phyloP scores from a whole-genome alignment of 1,284 basidiomycete species.

The Cryptococcus sp. region DNA sequence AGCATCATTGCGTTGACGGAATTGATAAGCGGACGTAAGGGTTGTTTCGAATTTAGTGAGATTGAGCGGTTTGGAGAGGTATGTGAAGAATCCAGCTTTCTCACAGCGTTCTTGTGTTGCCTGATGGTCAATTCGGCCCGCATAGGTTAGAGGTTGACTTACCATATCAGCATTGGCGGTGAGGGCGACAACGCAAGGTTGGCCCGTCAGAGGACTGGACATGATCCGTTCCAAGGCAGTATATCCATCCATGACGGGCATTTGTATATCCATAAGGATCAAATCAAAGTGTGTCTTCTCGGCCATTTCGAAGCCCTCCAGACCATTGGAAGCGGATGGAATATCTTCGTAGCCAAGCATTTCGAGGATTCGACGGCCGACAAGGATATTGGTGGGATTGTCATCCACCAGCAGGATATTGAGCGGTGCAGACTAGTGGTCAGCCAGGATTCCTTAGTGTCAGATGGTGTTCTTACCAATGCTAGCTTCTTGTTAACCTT shows the following conservation, averaged over 20 bases:
- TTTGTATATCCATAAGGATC: slow-evolving; percentile 43
- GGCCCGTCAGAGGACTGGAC: slow-evolving; percentile 26
- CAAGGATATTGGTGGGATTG: slow-evolving; percentile 39
- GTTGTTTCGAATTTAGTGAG: slow-evolving; percentile 23
- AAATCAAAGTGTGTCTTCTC: slow-evolving; percentile 36
- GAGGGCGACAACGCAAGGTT: slow-evolving; percentile 38
- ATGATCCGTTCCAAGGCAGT: slow-evolving; percentile 26
- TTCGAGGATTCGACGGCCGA: slow-evolving; percentile 36
- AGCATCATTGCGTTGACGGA: not conserved
- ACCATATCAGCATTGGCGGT: slow-evolving; percentile 43
- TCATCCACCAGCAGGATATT: slow-evolving; percentile 45
- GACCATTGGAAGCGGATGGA: slow-evolving; percentile 33
- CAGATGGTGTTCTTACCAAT: slow-evolving; percentile 5
- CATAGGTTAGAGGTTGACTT: slow-evolving; percentile 4
- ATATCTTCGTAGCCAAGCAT: slow-evolving; percentile 41
- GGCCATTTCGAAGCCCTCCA: slow-evolving; percentile 34
- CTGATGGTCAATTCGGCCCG: slow-evolving; percentile 6
- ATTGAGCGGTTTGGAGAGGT: slow-evolving; percentile 40
- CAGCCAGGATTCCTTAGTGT: not conserved
- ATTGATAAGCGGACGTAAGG: not conserved
- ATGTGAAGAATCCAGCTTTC: slow-evolving; percentile 31
- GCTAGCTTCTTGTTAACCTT: slow-evolving; percentile 9
- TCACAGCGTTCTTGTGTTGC: slow-evolving; percentile 26
- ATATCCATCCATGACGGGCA: slow-evolving; percentile 43
- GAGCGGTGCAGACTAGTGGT: slow-evolving; percentile 21